A percentile compares a stretch with the other conserved stretches of the same genome.
Evolutionary conservation across 768 basidiomycete genomes (phyloP).

Genomic region (Holtermannia corniformis): DNA sequence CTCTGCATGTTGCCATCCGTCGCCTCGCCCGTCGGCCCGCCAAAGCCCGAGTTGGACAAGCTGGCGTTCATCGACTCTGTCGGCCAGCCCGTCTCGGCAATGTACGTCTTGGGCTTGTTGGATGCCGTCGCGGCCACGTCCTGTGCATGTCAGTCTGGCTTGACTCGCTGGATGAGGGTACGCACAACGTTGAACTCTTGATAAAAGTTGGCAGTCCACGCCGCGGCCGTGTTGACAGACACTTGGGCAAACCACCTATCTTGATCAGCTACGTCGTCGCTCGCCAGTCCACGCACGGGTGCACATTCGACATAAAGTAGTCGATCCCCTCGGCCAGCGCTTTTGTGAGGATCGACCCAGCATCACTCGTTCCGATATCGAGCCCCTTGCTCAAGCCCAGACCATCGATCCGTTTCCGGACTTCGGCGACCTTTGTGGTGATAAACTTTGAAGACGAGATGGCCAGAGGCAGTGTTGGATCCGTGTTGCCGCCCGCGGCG

Average conservation of each 20-base stretch:
- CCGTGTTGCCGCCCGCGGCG: slow-evolving; percentile 12
- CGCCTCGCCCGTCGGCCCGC: slow-evolving; percentile 49
- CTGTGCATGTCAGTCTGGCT: slow-evolving; percentile 5
- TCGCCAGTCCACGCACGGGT: slow-evolving; percentile 46
- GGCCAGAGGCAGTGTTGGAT: slow-evolving; percentile 4
- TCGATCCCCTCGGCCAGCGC: slow-evolving; percentile 48
- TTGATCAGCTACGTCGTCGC: neutral
- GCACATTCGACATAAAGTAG: slow-evolving; percentile 66
- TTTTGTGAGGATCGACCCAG: slow-evolving; percentile 73
- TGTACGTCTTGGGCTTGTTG: slow-evolving; percentile 72
- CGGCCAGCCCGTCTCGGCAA: slow-evolving; percentile 72
- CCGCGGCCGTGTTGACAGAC: slow-evolving; percentile 56
- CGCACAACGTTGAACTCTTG: slow-evolving; percentile 51
- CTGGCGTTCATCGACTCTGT: slow-evolving; percentile 30
- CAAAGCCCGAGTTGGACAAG: slow-evolving; percentile 58
- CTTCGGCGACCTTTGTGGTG: slow-evolving; percentile 49
- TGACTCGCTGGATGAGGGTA: neutral
- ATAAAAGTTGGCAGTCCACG: slow-evolving; percentile 78
- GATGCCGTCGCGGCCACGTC: slow-evolving; percentile 48
- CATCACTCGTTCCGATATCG: slow-evolving; percentile 70
- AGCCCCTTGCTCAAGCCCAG: slow-evolving; percentile 56
- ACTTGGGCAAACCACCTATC: slow-evolving; percentile 72
- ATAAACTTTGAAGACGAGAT: slow-evolving; percentile 48
- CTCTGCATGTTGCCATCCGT: slow-evolving; percentile 47
- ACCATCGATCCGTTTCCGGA: slow-evolving; percentile 44